Evolutionary conservation across 345 rosid genomes (phyloP), one percentile per base, ranked within the genome.

Genomic region (Psidium friedrichsthalianum): DNA sequence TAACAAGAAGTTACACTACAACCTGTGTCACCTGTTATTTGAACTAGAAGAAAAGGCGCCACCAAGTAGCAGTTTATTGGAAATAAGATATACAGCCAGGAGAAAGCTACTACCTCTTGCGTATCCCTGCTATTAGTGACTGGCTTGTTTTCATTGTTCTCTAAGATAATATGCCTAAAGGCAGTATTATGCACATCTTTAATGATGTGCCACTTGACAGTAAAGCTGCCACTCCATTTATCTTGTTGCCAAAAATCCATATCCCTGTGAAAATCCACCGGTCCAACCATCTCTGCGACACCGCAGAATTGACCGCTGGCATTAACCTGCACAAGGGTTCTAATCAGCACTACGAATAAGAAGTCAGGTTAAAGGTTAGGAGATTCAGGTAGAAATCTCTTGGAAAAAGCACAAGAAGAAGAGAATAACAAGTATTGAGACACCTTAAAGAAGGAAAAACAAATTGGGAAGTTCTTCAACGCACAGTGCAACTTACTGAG

Each of bases 181-280:
- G 87, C 90, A 80, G 91, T 90, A 88, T 96, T 97, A 64, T 95
- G 93, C 83, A 95, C 92, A 89, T 97, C 98, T 90, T 96, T 97
- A 58, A 97, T 92, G 53, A 97, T 87, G 86, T 96, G 99, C 99
- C 99, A 96, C 91, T 94, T 97, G 56, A 97, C 98, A 85, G 94
- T 92, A 87, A 97, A 96, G 91, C 98, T 94, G 74, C 99, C 99
- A 59, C 94, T 95, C 99, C 99, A 97, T 90, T 97, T 97, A 87
- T 97, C 98, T 90, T 97, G 99, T 92, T 95, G 99, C 99, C 99
- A 97, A 90, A 96, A 97, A 86, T 96, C 98, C 98, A 97, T 94
- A 86, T 95, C 98, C 87, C 87, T 93, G 49, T 88, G 90, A 59
- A 94, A 94, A 87, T 96, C 95, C 88, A 96, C 98, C 6, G 98